A percentile compares a stretch with the other conserved stretches of the same genome.
Evolutionary conservation across 495 filamentous ascomycete species (phyloP).

Genomic region (Aspergillus heteromorphus): DNA sequence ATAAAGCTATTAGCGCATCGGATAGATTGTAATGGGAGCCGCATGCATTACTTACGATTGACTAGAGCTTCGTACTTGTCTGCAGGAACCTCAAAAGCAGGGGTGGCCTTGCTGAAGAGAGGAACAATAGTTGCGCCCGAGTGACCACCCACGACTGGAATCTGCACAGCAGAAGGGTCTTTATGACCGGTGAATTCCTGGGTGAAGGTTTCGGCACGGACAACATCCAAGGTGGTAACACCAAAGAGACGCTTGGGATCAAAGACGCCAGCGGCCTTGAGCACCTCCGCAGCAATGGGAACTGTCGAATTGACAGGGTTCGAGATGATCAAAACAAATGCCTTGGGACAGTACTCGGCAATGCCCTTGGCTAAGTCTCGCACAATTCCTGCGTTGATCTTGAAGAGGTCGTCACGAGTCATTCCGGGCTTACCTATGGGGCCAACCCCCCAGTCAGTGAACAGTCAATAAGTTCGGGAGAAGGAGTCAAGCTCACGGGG

Average conservation of each 20-base stretch:
- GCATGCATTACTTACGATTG: constrained; percentile 56
- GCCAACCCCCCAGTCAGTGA: constrained; percentile 8
- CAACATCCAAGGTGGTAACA: constrained; percentile 96
- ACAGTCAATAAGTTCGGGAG: not conserved
- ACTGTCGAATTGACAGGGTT: constrained; percentile 99
- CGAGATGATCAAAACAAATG: constrained; percentile 92
- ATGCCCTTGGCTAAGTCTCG: constrained; percentile 78
- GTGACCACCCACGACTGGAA: constrained; percentile 95
- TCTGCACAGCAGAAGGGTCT: constrained; percentile 71
- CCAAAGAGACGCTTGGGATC: constrained; percentile 91
- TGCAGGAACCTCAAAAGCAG: constrained; percentile 69
- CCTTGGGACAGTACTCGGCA: constrained; percentile 82
- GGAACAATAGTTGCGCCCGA: constrained; percentile 97
- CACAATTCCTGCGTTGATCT: constrained; percentile 94
- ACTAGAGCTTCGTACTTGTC: constrained; percentile 83
- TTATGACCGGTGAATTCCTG: constrained; percentile 75
- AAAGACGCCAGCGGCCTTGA: constrained; percentile 89
- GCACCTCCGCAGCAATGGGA: constrained; percentile 91
- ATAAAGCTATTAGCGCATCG: not conserved
- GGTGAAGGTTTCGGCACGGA: constrained; percentile 95
- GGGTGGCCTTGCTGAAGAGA: constrained; percentile 85
- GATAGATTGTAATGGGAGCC: not conserved
- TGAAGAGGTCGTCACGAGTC: constrained; percentile 99
- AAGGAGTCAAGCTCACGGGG: constrained; percentile 61
- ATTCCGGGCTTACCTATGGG: constrained; percentile 90